Evolutionary conservation across 495 filamentous ascomycete species (phyloP).

Genomic region (Pyrenula massariospora): DNA sequence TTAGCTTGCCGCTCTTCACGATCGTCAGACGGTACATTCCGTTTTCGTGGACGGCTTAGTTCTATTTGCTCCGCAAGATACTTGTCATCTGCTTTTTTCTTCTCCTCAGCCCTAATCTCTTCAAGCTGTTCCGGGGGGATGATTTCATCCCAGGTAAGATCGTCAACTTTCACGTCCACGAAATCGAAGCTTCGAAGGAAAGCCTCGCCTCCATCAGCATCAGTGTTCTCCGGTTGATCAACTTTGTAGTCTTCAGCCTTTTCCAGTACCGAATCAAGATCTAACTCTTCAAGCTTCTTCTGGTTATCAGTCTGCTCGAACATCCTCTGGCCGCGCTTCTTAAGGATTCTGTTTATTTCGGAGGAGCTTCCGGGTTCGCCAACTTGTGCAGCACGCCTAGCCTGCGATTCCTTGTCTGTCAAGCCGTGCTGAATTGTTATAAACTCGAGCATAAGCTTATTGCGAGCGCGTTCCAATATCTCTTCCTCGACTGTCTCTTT

Average conservation of each 20-base stretch:
- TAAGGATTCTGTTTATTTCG: constrained; percentile 86
- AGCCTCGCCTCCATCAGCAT: constrained; percentile 84
- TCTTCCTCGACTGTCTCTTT: constrained; percentile 99
- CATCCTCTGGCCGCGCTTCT: constrained; percentile 89
- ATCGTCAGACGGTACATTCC: constrained; percentile 55
- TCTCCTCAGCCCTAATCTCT: constrained; percentile 78
- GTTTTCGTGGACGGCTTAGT: constrained; percentile 77
- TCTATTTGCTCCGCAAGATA: constrained; percentile 76
- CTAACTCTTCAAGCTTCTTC: constrained; percentile 90
- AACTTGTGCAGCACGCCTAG: constrained; percentile 32
- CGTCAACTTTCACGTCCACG: constrained; percentile 87
- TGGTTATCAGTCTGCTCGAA: constrained; percentile 96
- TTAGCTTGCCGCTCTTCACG: constrained; percentile 86
- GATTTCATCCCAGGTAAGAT: constrained; percentile 93
- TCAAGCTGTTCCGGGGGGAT: constrained; percentile 89
- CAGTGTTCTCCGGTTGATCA: constrained; percentile 77
- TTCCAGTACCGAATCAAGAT: constrained; percentile 91
- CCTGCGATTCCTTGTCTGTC: constrained; percentile 69
- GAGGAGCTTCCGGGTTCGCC: constrained; percentile 75
- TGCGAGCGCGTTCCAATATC: constrained; percentile 85
- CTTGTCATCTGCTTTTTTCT: constrained; percentile 66
- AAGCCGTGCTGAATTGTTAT: constrained; percentile 95
- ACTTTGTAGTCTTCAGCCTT: constrained; percentile 94
- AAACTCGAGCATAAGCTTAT: constrained; percentile 97
- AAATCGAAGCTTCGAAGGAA: constrained; percentile 84